Conservation (phyloP, 345 rosid species). For the Cardamine occulta region DNA sequence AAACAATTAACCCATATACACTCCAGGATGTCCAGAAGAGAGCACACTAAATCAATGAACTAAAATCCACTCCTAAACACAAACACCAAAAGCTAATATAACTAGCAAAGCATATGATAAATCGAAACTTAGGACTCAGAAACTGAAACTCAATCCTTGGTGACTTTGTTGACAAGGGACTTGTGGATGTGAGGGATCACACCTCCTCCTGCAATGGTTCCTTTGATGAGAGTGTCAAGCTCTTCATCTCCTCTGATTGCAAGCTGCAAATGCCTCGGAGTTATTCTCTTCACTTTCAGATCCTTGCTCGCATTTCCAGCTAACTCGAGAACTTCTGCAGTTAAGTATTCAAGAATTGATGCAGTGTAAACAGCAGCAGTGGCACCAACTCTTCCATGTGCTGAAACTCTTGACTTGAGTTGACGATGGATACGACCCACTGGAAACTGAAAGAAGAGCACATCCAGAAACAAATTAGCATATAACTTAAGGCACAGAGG, state of each 20-base stretch:
- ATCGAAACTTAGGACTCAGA: not conserved
- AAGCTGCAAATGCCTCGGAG: slow-evolving; percentile 65
- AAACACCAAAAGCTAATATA: slow-evolving; percentile 6
- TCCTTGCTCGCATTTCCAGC: slow-evolving; percentile 82
- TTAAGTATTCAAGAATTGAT: slow-evolving; percentile 70
- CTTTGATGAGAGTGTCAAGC: slow-evolving; percentile 77
- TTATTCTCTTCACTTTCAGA: slow-evolving; percentile 75
- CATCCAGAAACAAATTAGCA: not conserved
- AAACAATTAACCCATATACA: slow-evolving; percentile 33
- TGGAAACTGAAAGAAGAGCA: slow-evolving; percentile 54
- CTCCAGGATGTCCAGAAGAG: slow-evolving; percentile 22
- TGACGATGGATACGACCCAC: slow-evolving; percentile 84
- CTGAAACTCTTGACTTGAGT: slow-evolving; percentile 57
- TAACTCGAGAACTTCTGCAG: slow-evolving; percentile 79
- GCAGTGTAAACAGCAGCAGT: slow-evolving; percentile 77
- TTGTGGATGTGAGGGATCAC: slow-evolving; percentile 96
- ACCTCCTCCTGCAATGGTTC: slow-evolving; percentile 78
- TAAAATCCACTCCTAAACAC: slow-evolving; percentile 4
- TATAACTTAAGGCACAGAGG: not conserved
- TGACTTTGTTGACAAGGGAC: slow-evolving; percentile 81
- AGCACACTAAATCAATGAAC: slow-evolving; percentile 18
- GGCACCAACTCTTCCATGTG: slow-evolving; percentile 80
- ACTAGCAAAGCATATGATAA: slow-evolving; percentile 17
- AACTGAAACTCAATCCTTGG: slow-evolving; percentile 53
- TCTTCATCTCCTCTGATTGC: slow-evolving; percentile 69